Evolutionary conservation across 2,329 filamentous ascomycete genomes (phyloP), one percentile per base, ranked within the genome.

Genomic region (Pyricularia grisea): DNA sequence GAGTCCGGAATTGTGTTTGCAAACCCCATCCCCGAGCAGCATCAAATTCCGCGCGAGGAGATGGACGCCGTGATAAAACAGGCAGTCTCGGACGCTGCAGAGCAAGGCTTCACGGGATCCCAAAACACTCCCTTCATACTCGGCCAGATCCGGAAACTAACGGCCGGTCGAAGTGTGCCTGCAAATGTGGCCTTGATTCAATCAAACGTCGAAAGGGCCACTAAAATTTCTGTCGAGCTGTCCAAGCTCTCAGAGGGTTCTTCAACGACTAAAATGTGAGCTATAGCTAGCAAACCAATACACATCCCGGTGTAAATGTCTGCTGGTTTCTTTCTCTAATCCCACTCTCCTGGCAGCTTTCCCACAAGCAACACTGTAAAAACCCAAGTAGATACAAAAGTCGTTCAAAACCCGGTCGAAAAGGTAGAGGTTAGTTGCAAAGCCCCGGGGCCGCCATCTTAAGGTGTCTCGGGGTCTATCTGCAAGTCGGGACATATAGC

Each of bases 101-200:
- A 86, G 72, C 85, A 89, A 74, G 91, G 90, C 12, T 87, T 87
- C 70, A 86, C 84, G 1, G 94, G 94, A 65, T 91, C 84, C 76
- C 87, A 87, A 71, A 96, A 95, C 76, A 97, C 94, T 0, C 94
- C 94, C 0, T 97, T 90, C 75, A 88, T 97, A 58, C 82, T 97
- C 58, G 82, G 81, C 60, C 90, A 92, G 75, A 92, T 97, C 76
- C 90, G 91, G 76, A 87, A 95, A 76, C 83, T 97, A 71, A 95
- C 90, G 28, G 83, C 88, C 31, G 88, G 88, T 31, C 88, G 84
- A 76, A 93, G 89, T 70, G 87, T 95, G 17, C 80, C 81, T 12
- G 92, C 93, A 25, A 97, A 97, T 77, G 85, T 85, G 75, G 88
- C 88, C 14, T 76, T 88, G 67, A 85, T 87, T 50, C 79, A 75